Base-by-base conservation (phyloP, 495 filamentous ascomycete genomes). In the Cudoniella acicularis region DNA sequence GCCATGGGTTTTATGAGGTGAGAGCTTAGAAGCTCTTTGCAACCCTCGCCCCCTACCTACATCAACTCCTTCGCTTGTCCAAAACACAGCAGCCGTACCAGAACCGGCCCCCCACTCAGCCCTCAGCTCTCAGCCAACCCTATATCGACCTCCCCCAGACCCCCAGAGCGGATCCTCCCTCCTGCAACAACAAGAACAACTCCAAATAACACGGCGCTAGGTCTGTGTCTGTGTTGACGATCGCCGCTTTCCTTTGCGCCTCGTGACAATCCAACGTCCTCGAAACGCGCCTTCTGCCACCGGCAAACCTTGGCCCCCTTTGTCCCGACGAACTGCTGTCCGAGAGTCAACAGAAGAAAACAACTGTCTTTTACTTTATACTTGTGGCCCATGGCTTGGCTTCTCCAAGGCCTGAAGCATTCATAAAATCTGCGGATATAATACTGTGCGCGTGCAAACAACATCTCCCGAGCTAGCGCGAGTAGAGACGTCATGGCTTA, bases 401-500 rank as follows among this genome's bases (percentile, higher is more conserved):
- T 36, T 36, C 6, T 6, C n/a, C 6, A 36, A 13, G 13, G 30
- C 30, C 13, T 36, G 30, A 36, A 36, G 30, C n/a, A n/a, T n/a
- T n/a, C n/a, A n/a, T n/a, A n/a, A n/a, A 36, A 36, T 36, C 30
- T 4, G 13, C 4, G 30, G 13, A 36, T 13, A 36, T 13, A 36
- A 36, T 36, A 36, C 13, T 36, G 30, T 13, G 30, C 30, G 6
- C 30, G 30, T 13, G 43, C 6, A n/a, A 16, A 46, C 43, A n/a
- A 21, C n/a, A 21, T 6, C 11, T 46, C 43, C 4, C 8, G 18
- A 54, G 26, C n/a, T 21, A 54, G 22, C 40, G 11, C 21, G 20
- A 59, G 49, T 27, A 49, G 46, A 24, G 41, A 24, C 52, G 25
- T 45, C 23, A 72, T 73, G 72, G 67, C 69, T 20, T 68, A 73